Conservation (phyloP, 345 rosid species). For the Crucihimalaya himalaica region DNA sequence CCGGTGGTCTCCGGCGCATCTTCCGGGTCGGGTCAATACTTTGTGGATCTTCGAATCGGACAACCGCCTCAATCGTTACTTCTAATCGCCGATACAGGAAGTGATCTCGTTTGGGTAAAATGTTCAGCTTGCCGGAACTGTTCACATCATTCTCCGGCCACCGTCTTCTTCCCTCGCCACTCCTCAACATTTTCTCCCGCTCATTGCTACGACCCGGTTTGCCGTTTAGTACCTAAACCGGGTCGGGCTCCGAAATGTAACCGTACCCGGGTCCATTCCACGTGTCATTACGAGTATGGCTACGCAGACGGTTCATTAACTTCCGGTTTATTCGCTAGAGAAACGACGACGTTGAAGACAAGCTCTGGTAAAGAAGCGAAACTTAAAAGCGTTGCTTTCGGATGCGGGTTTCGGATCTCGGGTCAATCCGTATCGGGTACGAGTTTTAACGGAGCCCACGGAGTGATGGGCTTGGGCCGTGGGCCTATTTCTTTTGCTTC, state of each 20-base stretch:
- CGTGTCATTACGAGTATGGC: conserved; percentile 72
- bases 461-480: conserved; percentile 88
- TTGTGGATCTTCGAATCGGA: conserved; percentile 70
- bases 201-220: conserved; percentile 64
- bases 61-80: conserved; percentile 75
- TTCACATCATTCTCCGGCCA: conserved; percentile 51
- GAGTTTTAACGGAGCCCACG: conserved; percentile 78
- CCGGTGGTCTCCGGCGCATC: conserved; percentile 76
- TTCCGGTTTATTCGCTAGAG: conserved; percentile 66
- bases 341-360: conserved; percentile 59
- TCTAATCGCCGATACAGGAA: conserved; percentile 81
- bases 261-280: conserved; percentile 65
- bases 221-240: conserved; percentile 61
- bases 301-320: conserved; percentile 76
- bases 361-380: conserved; percentile 49
- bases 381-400: conserved; percentile 56
- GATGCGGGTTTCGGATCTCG: conserved; percentile 76
- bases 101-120: conserved; percentile 83
- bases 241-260: conserved; percentile 49
- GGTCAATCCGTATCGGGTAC: conserved; percentile 70
- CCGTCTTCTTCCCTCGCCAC: conserved; percentile 73
- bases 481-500: conserved; percentile 78
- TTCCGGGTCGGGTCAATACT: conserved; percentile 85
- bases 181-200: conserved; percentile 70
- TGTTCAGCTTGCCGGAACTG: conserved; percentile 80